A percentile compares a stretch with the other conserved stretches of the same genome.
These are phyloP conservation scores for Acer saccharum DNA, from an alignment of 345 rosid genomes.

Conservation along the genomic window DNA sequence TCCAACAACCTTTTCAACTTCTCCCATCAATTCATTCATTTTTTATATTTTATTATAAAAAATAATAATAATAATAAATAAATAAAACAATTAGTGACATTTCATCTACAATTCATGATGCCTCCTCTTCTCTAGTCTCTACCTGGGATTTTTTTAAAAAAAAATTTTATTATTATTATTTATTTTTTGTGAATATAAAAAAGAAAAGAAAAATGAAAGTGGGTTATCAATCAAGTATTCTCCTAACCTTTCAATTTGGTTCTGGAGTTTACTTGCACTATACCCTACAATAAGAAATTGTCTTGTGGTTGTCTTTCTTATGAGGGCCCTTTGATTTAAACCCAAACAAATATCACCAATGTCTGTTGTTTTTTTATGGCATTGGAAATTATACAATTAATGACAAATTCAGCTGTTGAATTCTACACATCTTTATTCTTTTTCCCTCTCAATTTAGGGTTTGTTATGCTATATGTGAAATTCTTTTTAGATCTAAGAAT, in stretches of 20 bases:
- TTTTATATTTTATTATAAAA: not conserved
- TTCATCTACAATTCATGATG: not conserved
- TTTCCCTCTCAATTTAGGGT: too few relatives aligned
- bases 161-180: too few relatives aligned
- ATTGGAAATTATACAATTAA: too few relatives aligned
- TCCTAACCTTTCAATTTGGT: not conserved
- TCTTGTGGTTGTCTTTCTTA: slow-evolving; percentile 43
- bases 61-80: too few relatives aligned
- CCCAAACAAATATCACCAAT: not conserved
- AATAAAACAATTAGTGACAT: not conserved
- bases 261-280: not conserved
- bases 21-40: slow-evolving; percentile 11
- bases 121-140: not conserved
- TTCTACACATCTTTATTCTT: too few relatives aligned
- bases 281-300: slow-evolving; percentile 28
- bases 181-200: not conserved
- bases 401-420: too few relatives aligned
- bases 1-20: slow-evolving; percentile 7
- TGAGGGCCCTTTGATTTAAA: slow-evolving; percentile 17
- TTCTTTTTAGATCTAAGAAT: too few relatives aligned
- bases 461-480: too few relatives aligned
- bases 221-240: slow-evolving; percentile 3
- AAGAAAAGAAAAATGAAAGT: not conserved
- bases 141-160: not conserved
- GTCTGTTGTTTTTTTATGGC: not conserved